These are phyloP conservation scores for Phytophthora megakarya DNA, from an alignment of 352 stramenopile genomes.

Conservation along the genomic window DNA sequence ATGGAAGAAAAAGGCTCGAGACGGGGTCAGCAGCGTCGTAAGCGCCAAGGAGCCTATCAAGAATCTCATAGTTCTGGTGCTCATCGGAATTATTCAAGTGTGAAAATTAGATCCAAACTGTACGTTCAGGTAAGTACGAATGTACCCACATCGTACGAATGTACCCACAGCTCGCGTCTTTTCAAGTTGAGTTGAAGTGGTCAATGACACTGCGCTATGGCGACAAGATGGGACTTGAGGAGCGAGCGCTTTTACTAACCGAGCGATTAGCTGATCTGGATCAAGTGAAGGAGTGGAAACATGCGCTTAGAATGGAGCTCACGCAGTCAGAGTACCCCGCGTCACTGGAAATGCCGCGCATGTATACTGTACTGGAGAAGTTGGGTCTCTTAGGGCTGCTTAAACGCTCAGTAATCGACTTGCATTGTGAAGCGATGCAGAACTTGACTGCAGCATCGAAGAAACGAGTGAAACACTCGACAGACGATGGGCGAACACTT, in stretches of 20 bases:
- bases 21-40: conserved; percentile 9
- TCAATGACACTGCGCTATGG: conserved; percentile 10
- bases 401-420: conserved; percentile 63
- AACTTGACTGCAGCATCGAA: conserved; percentile 18
- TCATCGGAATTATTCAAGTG: not conserved
- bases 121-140: conserved; percentile 14
- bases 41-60: conserved; percentile 12
- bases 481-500: conserved; percentile 34
- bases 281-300: conserved; percentile 59
- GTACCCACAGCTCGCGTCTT: conserved; percentile 4
- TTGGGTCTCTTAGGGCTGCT: conserved; percentile 54
- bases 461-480: conserved; percentile 24
- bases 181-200: conserved; percentile 21
- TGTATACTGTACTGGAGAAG: conserved; percentile 61
- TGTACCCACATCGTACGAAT: conserved; percentile 14
- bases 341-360: conserved; percentile 35
- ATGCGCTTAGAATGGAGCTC: conserved; percentile 54
- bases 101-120: not conserved
- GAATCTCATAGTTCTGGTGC: conserved; percentile 1
- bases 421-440: conserved; percentile 55
- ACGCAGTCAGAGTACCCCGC: conserved; percentile 48
- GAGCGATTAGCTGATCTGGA: conserved; percentile 50
- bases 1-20: conserved; percentile 47
- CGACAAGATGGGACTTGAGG: conserved; percentile 40
- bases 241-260: conserved; percentile 52